Conservation (phyloP, 2,329 filamentous ascomycete genomes). For the Fusarium sp. region DNA sequence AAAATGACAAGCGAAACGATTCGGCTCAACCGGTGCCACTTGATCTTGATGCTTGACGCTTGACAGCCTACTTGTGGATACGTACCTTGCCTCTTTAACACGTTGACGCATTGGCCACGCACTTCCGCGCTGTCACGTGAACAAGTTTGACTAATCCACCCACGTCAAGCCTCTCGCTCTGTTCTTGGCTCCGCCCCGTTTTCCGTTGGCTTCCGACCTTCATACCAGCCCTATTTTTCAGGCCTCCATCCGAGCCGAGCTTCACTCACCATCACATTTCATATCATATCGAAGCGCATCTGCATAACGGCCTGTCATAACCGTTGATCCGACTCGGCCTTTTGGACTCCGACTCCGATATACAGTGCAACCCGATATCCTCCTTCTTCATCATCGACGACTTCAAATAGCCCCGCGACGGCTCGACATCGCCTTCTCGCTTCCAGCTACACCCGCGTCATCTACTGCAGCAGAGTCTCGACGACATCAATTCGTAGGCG, state of each 20-base stretch:
- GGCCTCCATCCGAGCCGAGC: conserved; percentile 44
- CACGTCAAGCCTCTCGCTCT: conserved; percentile 37
- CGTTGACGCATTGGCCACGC: conserved; percentile 33
- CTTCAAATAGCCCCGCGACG: conserved; percentile 21
- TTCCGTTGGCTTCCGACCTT: conserved; percentile 45
- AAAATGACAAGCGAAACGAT: conserved; percentile 6
- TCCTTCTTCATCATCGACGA: background rate
- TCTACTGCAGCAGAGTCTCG: conserved; percentile 14
- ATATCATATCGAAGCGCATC: conserved; percentile 19
- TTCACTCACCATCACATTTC: conserved; percentile 35
- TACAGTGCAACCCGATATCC: background rate
- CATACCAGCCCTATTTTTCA: conserved; percentile 51
- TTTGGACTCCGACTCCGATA: background rate
- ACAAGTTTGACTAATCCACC: conserved; percentile 45
- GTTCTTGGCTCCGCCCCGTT: conserved; percentile 33
- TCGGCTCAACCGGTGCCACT: conserved; percentile 43
- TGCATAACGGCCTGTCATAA: conserved; percentile 16
- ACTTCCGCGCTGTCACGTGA: conserved; percentile 46
- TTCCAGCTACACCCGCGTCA: conserved; percentile 31
- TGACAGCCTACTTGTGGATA: background rate
- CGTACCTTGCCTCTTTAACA: background rate
- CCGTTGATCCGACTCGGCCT: background rate
- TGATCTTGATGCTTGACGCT: conserved; percentile 19
- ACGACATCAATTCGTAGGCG: conserved; percentile 37
- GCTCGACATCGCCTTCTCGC: conserved; percentile 12